These are phyloP conservation scores for Diplodia intermedia DNA, from an alignment of 2,329 filamentous ascomycete genomes.

Conservation along the genomic window DNA sequence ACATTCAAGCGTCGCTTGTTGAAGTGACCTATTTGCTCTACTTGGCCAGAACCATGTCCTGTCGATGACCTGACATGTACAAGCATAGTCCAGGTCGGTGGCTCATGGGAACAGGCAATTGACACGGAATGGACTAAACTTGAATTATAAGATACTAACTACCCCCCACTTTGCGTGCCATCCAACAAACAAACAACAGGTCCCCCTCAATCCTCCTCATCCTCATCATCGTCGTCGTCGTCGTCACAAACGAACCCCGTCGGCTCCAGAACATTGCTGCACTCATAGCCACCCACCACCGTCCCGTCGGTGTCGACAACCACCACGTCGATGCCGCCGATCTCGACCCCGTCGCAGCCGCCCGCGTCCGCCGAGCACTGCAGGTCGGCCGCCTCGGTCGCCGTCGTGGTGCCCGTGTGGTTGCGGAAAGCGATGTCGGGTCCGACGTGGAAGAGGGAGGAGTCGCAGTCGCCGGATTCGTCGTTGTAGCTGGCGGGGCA, in stretches of 20 bases:
- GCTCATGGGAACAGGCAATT: neutral
- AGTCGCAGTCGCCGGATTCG: neutral
- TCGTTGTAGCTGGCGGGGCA: neutral
- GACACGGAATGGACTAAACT: neutral
- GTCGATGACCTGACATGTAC: neutral
- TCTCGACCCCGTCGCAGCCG: neutral
- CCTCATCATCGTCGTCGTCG: neutral
- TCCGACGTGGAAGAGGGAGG: neutral
- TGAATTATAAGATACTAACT: too few species aligned
- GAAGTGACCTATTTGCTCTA: neutral
- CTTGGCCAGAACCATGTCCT: neutral
- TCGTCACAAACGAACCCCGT: neutral
- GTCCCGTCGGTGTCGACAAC: neutral
- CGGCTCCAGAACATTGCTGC: neutral
- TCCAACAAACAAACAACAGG: neutral
- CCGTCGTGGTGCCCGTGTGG: neutral
- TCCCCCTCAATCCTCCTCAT: neutral
- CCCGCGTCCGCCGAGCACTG: neutral
- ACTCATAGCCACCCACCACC: neutral
- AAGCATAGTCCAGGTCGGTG: neutral
- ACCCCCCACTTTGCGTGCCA: neutral
- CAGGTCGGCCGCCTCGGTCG: neutral
- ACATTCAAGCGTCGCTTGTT: neutral
- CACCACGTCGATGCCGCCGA: neutral
- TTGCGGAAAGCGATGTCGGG: neutral